A percentile compares a stretch with the other conserved stretches of the same genome.
These are phyloP conservation scores for Tagetes patula DNA, from an alignment of 129 eudicot genomes.

Conservation along the genomic window DNA sequence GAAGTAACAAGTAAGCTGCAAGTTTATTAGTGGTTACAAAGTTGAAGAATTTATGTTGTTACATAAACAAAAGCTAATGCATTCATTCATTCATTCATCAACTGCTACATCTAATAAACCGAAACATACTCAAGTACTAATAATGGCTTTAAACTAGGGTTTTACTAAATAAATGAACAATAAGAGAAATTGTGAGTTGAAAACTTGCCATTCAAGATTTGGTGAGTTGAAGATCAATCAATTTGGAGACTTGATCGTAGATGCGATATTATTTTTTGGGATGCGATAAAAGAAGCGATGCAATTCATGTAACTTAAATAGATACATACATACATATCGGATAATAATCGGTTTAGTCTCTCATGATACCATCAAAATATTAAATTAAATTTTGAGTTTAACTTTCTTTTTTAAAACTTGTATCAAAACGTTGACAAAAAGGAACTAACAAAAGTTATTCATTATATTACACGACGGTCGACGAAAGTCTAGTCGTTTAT, in stretches of 20 bases:
- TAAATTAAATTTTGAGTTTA: too few species aligned
- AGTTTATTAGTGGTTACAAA: constrained; percentile 1
- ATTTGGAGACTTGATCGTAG: background rate
- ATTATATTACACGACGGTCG: too few species aligned
- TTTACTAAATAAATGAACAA: background rate
- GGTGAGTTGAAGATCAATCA: background rate
- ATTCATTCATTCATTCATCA: background rate
- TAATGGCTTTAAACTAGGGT: background rate
- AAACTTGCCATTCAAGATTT: background rate
- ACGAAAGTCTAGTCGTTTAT: too few species aligned
- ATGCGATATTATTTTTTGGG: background rate
- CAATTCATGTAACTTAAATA: too few species aligned
- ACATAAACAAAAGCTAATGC: too few species aligned
- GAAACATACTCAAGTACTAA: background rate
- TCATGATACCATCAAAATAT: too few species aligned
- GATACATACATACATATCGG: too few species aligned
- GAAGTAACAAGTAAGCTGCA: background rate
- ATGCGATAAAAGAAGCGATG: too few species aligned
- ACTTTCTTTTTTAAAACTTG: too few species aligned
- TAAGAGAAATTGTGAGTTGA: background rate
- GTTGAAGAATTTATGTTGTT: background rate
- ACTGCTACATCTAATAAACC: background rate
- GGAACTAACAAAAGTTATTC: too few species aligned
- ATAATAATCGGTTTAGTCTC: too few species aligned
- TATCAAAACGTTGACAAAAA: too few species aligned